Percentiles rank a stretch among this genome's conserved stretches.
Conservation (phyloP, 108 stramenopile genomes). For the Pseudonitzschia pungens region DNA sequence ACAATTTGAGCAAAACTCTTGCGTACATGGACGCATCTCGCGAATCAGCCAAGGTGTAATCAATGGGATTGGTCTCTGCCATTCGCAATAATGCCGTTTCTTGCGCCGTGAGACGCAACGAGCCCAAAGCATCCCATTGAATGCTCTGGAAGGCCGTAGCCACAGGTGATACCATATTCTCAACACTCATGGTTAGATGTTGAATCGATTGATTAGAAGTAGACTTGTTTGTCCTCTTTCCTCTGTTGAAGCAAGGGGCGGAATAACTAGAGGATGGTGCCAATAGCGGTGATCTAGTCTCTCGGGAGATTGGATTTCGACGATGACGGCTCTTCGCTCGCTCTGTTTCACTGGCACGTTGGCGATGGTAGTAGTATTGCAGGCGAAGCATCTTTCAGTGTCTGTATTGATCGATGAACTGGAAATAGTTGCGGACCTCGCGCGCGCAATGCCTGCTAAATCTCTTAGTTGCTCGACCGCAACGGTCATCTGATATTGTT, state of each 20-base stretch:
- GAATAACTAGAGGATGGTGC: not conserved
- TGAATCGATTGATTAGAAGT: not conserved
- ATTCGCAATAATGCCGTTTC: constrained; percentile 85
- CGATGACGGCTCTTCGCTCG: not conserved
- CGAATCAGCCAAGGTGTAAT: constrained; percentile 84
- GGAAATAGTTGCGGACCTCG: not conserved
- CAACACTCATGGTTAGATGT: constrained; percentile 34
- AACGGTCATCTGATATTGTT: not conserved
- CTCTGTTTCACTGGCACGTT: not conserved
- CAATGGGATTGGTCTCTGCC: constrained; percentile 90
- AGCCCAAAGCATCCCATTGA: constrained; percentile 80
- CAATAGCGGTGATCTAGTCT: not conserved
- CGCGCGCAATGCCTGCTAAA: not conserved
- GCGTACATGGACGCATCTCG: constrained; percentile 92
- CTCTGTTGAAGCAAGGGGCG: not conserved
- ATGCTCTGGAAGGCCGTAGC: constrained; percentile 66
- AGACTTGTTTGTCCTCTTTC: not conserved
- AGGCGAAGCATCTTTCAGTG: not conserved
- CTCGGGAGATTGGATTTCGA: not conserved
- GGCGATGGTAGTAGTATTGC: too few species aligned
- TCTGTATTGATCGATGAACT: not conserved
- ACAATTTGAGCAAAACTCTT: constrained; percentile 78
- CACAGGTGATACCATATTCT: constrained; percentile 57
- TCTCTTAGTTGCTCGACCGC: not conserved
- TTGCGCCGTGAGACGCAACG: constrained; percentile 82